A percentile compares a stretch with the other conserved stretches of the same genome.
phyloP scores from a whole-genome alignment of 148 eudicot genomes.

The Limonium bicolor region DNA sequence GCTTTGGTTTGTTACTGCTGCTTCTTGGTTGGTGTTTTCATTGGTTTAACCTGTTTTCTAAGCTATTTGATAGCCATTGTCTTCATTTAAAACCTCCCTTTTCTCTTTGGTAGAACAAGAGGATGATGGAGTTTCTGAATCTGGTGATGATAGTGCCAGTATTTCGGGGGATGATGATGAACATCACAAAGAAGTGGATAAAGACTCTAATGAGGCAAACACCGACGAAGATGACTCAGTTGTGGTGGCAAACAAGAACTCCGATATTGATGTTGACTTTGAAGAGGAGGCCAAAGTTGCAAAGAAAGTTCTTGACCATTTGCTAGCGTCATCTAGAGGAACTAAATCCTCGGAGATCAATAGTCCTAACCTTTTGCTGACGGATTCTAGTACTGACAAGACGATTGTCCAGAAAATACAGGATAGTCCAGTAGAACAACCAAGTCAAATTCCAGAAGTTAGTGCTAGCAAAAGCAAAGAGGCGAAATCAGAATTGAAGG shows the following conservation, averaged over 20 bases:
- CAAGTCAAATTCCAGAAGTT: slow-evolving; percentile 13
- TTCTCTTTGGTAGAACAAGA: slow-evolving; percentile 27
- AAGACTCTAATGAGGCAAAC: slow-evolving; percentile 21
- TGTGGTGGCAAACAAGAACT: slow-evolving; percentile 19
- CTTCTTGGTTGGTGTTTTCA: too few relatives aligned
- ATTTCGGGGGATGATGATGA: slow-evolving; percentile 34
- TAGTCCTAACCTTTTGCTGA: too few relatives aligned
- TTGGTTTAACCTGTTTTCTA: too few relatives aligned
- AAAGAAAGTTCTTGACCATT: slow-evolving; percentile 60
- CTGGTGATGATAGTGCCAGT: slow-evolving; percentile 27
- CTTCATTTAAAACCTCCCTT: neutral
- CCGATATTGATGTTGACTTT: slow-evolving; percentile 26
- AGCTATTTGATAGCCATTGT: too few relatives aligned
- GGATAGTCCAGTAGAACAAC: slow-evolving; percentile 10
- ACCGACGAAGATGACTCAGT: slow-evolving; percentile 26
- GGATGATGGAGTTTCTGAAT: slow-evolving; percentile 19
- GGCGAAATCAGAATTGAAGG: slow-evolving; percentile 11
- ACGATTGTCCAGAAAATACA: slow-evolving; percentile 11
- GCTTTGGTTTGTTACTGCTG: too few relatives aligned
- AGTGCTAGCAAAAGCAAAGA: slow-evolving; percentile 11
- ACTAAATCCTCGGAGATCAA: slow-evolving; percentile 8
- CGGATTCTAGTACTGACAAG: too few relatives aligned
- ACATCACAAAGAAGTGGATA: slow-evolving; percentile 8
- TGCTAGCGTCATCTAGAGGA: slow-evolving; percentile 42
- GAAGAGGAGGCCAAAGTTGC: slow-evolving; percentile 75